Base-by-base conservation (phyloP, 129 eudicot species). In the Pseudognaphalium luteoalbum region DNA sequence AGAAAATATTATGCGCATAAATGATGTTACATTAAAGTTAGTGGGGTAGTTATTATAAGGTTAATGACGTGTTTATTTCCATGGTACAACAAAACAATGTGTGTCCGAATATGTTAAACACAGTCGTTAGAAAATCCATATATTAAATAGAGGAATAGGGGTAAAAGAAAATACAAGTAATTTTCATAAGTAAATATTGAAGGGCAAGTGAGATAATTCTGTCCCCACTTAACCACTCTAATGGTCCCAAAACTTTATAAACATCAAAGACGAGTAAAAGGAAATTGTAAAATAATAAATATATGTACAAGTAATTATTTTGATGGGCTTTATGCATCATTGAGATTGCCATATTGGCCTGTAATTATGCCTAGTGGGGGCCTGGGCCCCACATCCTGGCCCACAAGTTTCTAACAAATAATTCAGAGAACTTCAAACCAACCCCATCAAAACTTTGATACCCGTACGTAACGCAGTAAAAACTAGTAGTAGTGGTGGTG, bases 191-290 rank as follows among this genome's bases (percentile, higher is more conserved):
- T 5, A 2, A 33, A 72, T 20, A 12, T 58, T 73, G 66, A 50
- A 51, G 72, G 66, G 73, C 33, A 67, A 80, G 79, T 80, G 83
- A 80, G 83, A 66, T 80, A 73, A 80, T 41, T 73, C 58, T 73
- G 83, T 73, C 79, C 83, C 83, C 83, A 80, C 50, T 8, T 35
- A 66, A 35, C 71, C 71, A 35, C 71, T 73, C 75, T 79, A 65
- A 73, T 73, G 79, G 83, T 80, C 83, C 83, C 83, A 80, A 73
- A 66, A 80, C 83, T 73, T 80, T 73, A 39, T 73, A 66, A 80
- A 80, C 70, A 80, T 73, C 69, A 80, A 25, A 80, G 70, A 73
- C 57, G 63, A 25, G 28, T 25, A 25, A 80, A 25, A 80, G 19
- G 74, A 80, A 52, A 73, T 66, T 73, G 3, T 66, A 56, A 80